Evolutionary conservation across 23 red algal genomes (phyloP), one percentile per base, ranked within the genome.

Genomic region (Gracilaria gracilis): DNA sequence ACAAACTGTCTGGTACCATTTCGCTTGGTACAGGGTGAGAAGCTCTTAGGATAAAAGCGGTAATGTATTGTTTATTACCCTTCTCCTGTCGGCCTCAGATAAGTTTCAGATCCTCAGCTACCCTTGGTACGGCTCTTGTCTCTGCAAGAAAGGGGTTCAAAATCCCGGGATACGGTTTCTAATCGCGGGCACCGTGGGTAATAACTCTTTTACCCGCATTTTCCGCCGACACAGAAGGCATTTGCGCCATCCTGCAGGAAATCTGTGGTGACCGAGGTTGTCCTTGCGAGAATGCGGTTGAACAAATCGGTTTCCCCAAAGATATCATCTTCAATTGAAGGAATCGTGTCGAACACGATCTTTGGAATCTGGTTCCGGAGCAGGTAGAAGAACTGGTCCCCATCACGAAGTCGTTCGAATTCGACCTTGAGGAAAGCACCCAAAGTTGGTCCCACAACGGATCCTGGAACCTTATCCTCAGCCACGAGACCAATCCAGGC

Each of bases 301-400:
- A 77, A 77, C 2, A 77, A 25, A 15, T 5, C 8, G 1, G 40
- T 8, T 49, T 20, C 0, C 0, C 72, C 72, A 50, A 77, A 77
- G 34, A 77, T 77, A 20, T 77, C 72, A 77, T 11, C 39, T 50
- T 51, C 46, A 20, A 77, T 51, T 49, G 40, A 51, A 14, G 72
- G 72, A 27, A 77, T 29, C 23, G 6, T 51, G 7, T 77, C 24
- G 11, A 77, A 50, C 40, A 77, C 40, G 0, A 28, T 4, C 12
- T 24, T 77, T 0, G 72, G 72, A 20, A 77, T 46, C 31, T 77
- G 72, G 25, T 77, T 77, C 9, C 72, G 48, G 12, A 50, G 81
- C 16, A 85, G 42, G 28, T 93, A 94, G 47, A 88, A 95, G 55
- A 95, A 95, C 16, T 80, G 93, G 49, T 95, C 93, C 4, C 85